Conservation (phyloP, 805 yeast genomes). For the Candida koratica region DNA sequence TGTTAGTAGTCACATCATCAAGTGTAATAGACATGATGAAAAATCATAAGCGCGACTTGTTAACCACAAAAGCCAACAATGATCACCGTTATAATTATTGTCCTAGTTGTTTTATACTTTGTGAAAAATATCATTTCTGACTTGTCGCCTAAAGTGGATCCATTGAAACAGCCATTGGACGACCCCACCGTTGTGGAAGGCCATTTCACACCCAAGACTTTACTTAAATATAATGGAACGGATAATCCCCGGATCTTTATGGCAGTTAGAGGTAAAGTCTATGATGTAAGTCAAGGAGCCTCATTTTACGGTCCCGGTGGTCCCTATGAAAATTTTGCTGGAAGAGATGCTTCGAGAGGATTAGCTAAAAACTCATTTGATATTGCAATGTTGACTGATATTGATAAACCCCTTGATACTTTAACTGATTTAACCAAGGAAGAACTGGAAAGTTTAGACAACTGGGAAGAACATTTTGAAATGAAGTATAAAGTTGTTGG, state of each 20-base stretch:
- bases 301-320: slow-evolving; percentile 95
- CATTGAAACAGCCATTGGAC: slow-evolving; percentile 22
- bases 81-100: slow-evolving; percentile 29
- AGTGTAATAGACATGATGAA: slow-evolving; percentile 21
- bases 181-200: slow-evolving; percentile 36
- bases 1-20: slow-evolving; percentile 59
- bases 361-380: slow-evolving; percentile 88
- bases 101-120: slow-evolving; percentile 29
- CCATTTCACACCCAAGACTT: slow-evolving; percentile 68
- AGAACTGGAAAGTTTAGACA: slow-evolving; percentile 66
- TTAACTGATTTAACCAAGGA: slow-evolving; percentile 55
- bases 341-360: slow-evolving; percentile 92
- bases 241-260: slow-evolving; percentile 78
- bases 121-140: slow-evolving; percentile 27
- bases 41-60: no score
- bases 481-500: slow-evolving; percentile 84
- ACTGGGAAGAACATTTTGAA: slow-evolving; percentile 82
- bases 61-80: slow-evolving; percentile 9
- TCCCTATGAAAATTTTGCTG: slow-evolving; percentile 91
- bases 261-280: slow-evolving; percentile 82
- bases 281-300: slow-evolving; percentile 75
- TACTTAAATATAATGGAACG: slow-evolving; percentile 75
- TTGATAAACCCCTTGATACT: slow-evolving; percentile 75
- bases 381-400: slow-evolving; percentile 52
- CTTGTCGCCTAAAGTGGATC: slow-evolving; percentile 15